phyloP scores from a whole-genome alignment of 2,329 filamentous ascomycete species.

The Xylaria digitata region DNA sequence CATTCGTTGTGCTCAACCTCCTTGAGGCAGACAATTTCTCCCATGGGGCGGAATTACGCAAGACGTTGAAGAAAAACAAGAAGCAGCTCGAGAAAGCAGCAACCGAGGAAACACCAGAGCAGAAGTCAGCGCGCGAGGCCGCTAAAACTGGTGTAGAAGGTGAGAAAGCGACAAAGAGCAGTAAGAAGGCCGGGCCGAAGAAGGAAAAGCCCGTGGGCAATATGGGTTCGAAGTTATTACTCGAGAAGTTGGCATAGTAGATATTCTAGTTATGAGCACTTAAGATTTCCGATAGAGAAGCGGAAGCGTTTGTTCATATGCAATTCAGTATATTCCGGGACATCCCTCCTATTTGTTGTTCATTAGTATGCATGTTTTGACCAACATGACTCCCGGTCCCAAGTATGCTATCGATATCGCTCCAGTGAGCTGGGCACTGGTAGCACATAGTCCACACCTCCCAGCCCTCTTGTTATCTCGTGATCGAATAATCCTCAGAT shows the following conservation, averaged over 20 bases:
- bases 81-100: conserved; percentile 76
- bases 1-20: conserved; percentile 86
- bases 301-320: conserved; percentile 14
- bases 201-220: conserved; percentile 65
- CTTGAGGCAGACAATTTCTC: conserved; percentile 79
- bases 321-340: conserved; percentile 14
- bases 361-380: neutral
- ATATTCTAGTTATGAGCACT: neutral
- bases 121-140: conserved; percentile 63
- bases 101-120: conserved; percentile 65
- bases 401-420: neutral
- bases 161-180: conserved; percentile 53
- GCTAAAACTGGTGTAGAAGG: conserved; percentile 60
- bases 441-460: conserved; percentile 16
- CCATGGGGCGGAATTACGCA: conserved; percentile 73
- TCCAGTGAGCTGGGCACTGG: neutral
- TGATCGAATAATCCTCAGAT: neutral
- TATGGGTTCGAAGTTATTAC: conserved; percentile 69
- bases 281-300: conserved; percentile 19
- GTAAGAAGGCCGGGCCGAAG: conserved; percentile 55
- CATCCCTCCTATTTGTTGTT: neutral
- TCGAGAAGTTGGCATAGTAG: conserved; percentile 62
- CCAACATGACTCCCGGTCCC: neutral
- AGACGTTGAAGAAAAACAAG: conserved; percentile 78
- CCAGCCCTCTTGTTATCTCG: neutral